Evolutionary conservation across 2,329 filamentous ascomycete species (phyloP), one percentile per base, ranked within the genome.

Genomic region (Aaosphaeria arxii): DNA sequence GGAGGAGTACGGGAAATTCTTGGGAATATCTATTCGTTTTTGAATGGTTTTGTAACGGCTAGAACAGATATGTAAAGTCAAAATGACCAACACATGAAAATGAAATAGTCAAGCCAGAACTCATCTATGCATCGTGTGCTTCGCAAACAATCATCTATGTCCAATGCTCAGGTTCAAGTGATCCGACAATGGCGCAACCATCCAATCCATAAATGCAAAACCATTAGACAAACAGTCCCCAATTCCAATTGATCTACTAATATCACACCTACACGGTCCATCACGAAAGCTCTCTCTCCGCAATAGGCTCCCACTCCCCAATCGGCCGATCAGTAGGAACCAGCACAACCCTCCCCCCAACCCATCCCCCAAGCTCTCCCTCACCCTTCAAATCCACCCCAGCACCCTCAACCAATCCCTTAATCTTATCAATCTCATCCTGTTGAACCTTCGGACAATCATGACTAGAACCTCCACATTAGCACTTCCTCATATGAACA

Each of bases 321-420:
- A 73, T 71, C 6, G 63, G 52, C 40, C 59, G 61, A 46, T 67
- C 62, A 0, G 72, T 75, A 1, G 64, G 63, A 6, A 74, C 71
- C 5, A 75, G 61, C 45, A 73, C 71, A 11, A 75, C 58, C 42
- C 50, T 53, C 3, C 70, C 72, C 3, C 71, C 71, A 11, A 38
- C 44, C 69, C 69, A 72, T 5, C 61, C 58, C 11, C 54, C 56
- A 42, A 66, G 43, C 7, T 59, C 42, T 7, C 58, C 56, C 40
- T 53, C 42, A 30, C 56, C 61, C 17, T 52, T 47, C 13, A 69
- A 35, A 28, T 43, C 52, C 31, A 69, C 48, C 5, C 62, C 64
- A 40, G 58, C 49, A 11, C 59, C 56, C 30, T 51, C 42, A 9
- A 61, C 53, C 29, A 63, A 43, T 24, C 51, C 44, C 40, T 55